These are phyloP conservation scores for Geotrichum restrictum DNA, from an alignment of 1,139 yeast species.

Conservation along the genomic window DNA sequence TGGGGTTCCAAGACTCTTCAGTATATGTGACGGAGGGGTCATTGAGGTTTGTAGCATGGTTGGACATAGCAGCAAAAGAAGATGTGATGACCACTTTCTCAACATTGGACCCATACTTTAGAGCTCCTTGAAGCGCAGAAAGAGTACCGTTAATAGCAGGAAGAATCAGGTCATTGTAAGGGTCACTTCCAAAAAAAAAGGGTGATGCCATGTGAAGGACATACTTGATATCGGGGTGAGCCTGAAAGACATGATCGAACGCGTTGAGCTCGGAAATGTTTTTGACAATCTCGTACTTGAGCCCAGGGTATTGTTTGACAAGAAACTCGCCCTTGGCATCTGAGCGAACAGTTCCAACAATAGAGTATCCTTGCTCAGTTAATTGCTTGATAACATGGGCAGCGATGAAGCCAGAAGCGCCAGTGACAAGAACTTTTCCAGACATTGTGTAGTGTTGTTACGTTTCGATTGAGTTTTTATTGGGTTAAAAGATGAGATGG, in stretches of 20 bases:
- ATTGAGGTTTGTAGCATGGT: conserved; percentile 38
- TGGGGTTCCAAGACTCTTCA: conserved; percentile 43
- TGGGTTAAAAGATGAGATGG: too few species aligned
- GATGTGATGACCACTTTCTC: conserved; percentile 53
- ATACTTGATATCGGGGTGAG: conserved; percentile 40
- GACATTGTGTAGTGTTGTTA: not conserved
- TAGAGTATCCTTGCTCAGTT: conserved; percentile 43
- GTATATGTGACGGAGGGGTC: conserved; percentile 25
- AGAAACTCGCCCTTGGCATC: conserved; percentile 48
- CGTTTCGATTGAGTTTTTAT: too few species aligned
- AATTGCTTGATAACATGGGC: conserved; percentile 43
- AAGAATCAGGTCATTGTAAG: conserved; percentile 36
- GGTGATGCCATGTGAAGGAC: conserved; percentile 48
- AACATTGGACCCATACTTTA: conserved; percentile 46
- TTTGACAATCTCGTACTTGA: conserved; percentile 44
- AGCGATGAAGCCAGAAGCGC: conserved; percentile 53
- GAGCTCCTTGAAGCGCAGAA: conserved; percentile 44
- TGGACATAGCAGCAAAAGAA: conserved; percentile 34
- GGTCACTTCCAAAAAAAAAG: conserved; percentile 28
- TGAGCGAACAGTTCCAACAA: conserved; percentile 58
- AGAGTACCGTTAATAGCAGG: conserved; percentile 54
- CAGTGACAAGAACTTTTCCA: conserved; percentile 44
- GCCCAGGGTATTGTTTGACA: conserved; percentile 27
- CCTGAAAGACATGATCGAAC: conserved; percentile 39
- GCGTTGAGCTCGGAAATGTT: conserved; percentile 40